These are phyloP conservation scores for Tilletiopsis washingtonensis DNA, from an alignment of 1,284 basidiomycete genomes.

Conservation along the genomic window DNA sequence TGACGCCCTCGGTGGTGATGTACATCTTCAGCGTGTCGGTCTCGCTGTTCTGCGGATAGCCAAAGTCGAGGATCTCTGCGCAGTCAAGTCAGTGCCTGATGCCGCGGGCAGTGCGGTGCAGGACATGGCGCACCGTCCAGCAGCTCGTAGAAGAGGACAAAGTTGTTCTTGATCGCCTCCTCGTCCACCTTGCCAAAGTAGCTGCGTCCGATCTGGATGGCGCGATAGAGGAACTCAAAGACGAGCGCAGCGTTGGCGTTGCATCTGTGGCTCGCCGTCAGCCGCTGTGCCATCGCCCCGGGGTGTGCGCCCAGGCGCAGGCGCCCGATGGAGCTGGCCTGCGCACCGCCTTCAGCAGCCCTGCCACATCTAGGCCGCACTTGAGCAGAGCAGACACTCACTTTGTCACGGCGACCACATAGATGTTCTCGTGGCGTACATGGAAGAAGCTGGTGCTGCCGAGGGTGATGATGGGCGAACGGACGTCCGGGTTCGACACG, in stretches of 20 bases:
- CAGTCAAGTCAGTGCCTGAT: too few species aligned
- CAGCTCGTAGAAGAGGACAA: conserved; percentile 51
- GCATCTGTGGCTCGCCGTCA: conserved; percentile 63
- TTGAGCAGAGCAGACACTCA: too few species aligned
- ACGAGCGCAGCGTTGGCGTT: conserved; percentile 96
- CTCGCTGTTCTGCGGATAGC: conserved; percentile 98
- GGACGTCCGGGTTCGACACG: conserved; percentile 89
- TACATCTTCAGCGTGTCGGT: conserved; percentile 95
- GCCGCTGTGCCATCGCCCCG: too few species aligned
- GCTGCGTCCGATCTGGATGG: conserved; percentile 82
- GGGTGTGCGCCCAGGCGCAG: too few species aligned
- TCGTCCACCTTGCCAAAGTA: conserved; percentile 99
- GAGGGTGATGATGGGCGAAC: conserved; percentile 93
- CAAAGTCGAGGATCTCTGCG: conserved; percentile 93
- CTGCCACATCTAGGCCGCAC: too few species aligned
- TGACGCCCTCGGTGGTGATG: conserved; percentile 93
- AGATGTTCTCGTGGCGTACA: conserved; percentile 87
- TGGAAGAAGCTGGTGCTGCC: conserved; percentile 97
- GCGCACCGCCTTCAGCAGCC: too few species aligned
- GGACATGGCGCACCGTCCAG: conserved; percentile 27
- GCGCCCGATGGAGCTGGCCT: too few species aligned
- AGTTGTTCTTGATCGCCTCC: conserved; percentile 94
- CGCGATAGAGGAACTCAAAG: conserved; percentile 94
- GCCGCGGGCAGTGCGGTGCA: too few species aligned
- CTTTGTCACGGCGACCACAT: conserved; percentile 91